A percentile compares a stretch with the other conserved stretches of the same genome.
These are phyloP conservation scores for Phytophthora citrophthora DNA, from an alignment of 352 stramenopile species.

Conservation along the genomic window DNA sequence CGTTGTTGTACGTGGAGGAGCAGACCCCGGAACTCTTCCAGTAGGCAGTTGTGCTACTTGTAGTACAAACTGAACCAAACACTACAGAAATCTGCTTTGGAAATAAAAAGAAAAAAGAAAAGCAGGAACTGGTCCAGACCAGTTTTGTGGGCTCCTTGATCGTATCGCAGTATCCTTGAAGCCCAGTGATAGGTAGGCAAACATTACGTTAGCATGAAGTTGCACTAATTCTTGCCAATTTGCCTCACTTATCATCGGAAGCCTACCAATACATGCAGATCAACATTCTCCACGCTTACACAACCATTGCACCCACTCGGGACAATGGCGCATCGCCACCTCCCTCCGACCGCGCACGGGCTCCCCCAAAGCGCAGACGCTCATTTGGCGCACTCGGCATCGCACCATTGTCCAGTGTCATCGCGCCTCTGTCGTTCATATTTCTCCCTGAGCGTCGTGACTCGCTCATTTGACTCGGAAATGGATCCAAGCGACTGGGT, in stretches of 20 bases:
- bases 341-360: constrained; percentile 15
- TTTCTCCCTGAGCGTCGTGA: neutral
- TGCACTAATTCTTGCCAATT: too few species aligned
- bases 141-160: too few species aligned
- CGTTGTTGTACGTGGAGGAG: constrained; percentile 85
- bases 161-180: too few species aligned
- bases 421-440: neutral
- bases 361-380: constrained; percentile 4
- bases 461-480: neutral
- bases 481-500: constrained; percentile 8
- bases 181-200: too few species aligned
- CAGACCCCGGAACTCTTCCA: constrained; percentile 89
- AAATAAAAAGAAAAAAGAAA: too few species aligned
- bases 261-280: neutral
- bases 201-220: too few species aligned
- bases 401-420: neutral
- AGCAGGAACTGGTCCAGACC: too few species aligned
- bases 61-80: too few species aligned
- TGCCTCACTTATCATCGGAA: neutral
- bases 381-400: constrained; percentile 1
- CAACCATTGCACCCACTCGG: constrained; percentile 9
- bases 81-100: too few species aligned
- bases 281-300: constrained; percentile 16
- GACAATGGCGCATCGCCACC: constrained; percentile 7
- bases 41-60: too few species aligned